Base-by-base conservation (phyloP, 2,329 filamentous ascomycete genomes). In the Camptophora hylomeconis region DNA sequence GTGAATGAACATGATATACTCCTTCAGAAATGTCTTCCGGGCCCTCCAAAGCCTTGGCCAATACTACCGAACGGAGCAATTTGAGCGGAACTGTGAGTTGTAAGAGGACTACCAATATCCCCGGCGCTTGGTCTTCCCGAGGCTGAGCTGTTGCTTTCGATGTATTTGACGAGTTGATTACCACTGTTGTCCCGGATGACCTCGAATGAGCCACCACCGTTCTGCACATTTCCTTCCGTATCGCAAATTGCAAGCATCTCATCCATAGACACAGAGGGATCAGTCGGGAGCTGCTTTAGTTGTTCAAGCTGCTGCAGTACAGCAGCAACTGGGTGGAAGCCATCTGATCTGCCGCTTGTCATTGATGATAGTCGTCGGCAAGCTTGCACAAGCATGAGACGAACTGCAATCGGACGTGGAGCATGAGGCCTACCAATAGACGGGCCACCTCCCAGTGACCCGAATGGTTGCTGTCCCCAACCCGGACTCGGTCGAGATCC, bases 191-290 rank as follows among this genome's bases (percentile, higher is more conserved):
- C 67, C 20, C 66, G 63, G 36, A 67, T 69, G 38, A 80, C 65
- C 18, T 80, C 73, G 47, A 98, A 92, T 15, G 69, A 77, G n/a
- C 89, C 89, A 24, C 87, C 87, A 24, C 89, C 89, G 45, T 95
- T 95, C 35, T 76, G 72, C 2, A 61, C 51, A 45, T 79, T 92
- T 33, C 89, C 89, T 50, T 93, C 82, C 1, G 87, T 93, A 45
- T 95, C 87, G 51, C 81, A 89, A 34, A 92, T 77, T 33, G 80
- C 74, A 20, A 87, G 65, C 44, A 95, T 65, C 45, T 94, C 86
- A 15, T 63, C 65, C 47, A 61, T 72, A 52, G 40, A 63, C 52
- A 61, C 72, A 44, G 60, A 49, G 15, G 64, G 54, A 33, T 76
- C 69, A 30, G 63, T 63, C n/a, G 67, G 57, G 15, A 16, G 23